These are phyloP conservation scores for Diutina mesorugosa DNA, from an alignment of 1,139 yeast genomes.

Conservation along the genomic window DNA sequence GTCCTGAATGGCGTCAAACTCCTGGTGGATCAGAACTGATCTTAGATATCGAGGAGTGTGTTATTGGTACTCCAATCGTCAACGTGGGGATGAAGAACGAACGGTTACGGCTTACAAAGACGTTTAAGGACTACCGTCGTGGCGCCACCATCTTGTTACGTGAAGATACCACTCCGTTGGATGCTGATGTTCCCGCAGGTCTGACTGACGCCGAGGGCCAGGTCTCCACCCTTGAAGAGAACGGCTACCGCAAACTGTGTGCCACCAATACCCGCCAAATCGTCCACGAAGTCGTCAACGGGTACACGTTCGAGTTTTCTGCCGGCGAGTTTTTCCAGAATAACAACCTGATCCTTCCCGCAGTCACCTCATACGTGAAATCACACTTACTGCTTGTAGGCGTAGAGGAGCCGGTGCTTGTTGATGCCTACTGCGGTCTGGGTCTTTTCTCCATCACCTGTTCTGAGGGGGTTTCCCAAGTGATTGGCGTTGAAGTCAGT, in stretches of 20 bases:
- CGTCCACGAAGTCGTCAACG: slow-evolving; percentile 67
- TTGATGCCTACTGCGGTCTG: slow-evolving; percentile 96
- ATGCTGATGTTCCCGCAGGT: slow-evolving; percentile 17
- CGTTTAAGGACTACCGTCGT: slow-evolving; percentile 47
- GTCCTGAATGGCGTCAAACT: slow-evolving; percentile 53
- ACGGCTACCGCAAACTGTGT: slow-evolving; percentile 30
- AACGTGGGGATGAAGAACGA: slow-evolving; percentile 68
- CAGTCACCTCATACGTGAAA: slow-evolving; percentile 69
- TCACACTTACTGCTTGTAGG: slow-evolving; percentile 43
- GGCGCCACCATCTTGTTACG: slow-evolving; percentile 84
- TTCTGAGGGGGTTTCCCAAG: slow-evolving; percentile 64
- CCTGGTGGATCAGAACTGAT: slow-evolving; percentile 40
- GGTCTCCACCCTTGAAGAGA: slow-evolving; percentile 10
- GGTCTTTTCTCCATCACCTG: slow-evolving; percentile 88
- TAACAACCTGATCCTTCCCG: slow-evolving; percentile 80
- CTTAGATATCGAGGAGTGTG: slow-evolving; percentile 87
- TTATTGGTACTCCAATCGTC: slow-evolving; percentile 72
- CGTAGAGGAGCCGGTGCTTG: slow-evolving; percentile 34
- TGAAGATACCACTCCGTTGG: slow-evolving; percentile 45
- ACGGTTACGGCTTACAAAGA: slow-evolving; percentile 37
- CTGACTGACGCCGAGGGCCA: slow-evolving; percentile 22
- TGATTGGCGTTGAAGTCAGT: slow-evolving; percentile 89
- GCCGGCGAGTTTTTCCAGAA: slow-evolving; percentile 96
- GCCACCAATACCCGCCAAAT: slow-evolving; percentile 66
- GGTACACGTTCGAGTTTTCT: slow-evolving; percentile 68